Evolutionary conservation across 2,329 filamentous ascomycete species (phyloP), one percentile per base, ranked within the genome.

Genomic region (Exophiala phaeomuriformis): DNA sequence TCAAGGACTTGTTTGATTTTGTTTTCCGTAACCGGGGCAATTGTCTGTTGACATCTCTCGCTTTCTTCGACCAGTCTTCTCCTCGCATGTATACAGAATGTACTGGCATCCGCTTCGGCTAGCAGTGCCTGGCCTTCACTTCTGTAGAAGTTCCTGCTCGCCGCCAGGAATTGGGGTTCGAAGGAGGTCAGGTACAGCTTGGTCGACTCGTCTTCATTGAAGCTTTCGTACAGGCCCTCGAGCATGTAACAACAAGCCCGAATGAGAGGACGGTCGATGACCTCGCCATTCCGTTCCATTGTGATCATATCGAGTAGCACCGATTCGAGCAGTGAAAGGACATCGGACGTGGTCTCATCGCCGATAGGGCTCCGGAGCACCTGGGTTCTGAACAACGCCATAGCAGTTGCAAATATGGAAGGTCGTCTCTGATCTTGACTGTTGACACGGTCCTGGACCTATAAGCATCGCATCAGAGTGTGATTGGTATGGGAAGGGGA

Each of bases 291-390:
- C 30, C 93, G 79, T 69, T 97, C 93, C 83, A 96, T 90, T 57
- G 86, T 82, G 60, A 98, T 86, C 71, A 96, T 88, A 59, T 95
- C 90, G 2, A 97, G 77, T 31, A 97, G 79, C 9, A 95, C 88
- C 4, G 82, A 81, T 63, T 87, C 88, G 29, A 97, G 74, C 4
- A 95, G 81, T 51, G 85, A 79, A 43, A 86, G 83, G 5, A 95
- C 80, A n/a, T 69, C 70, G 4, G 71, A 61, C 9, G 70, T 62
- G 0, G 66, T 64, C 5, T 75, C 69, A 9, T 67, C 59, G 39
- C 71, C 70, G 4, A 84, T 67, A 10, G 72, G 74, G 0, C 82
- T 81, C 31, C 82, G 81, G 5, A 98, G 76, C 42, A 98, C 86
- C 62, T 90, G 78, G 63, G 96, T 88, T 36, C 91, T 83, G 69